phyloP scores from a whole-genome alignment of 164 flowering plant genomes.

The Magnolia kwangsiensis region DNA sequence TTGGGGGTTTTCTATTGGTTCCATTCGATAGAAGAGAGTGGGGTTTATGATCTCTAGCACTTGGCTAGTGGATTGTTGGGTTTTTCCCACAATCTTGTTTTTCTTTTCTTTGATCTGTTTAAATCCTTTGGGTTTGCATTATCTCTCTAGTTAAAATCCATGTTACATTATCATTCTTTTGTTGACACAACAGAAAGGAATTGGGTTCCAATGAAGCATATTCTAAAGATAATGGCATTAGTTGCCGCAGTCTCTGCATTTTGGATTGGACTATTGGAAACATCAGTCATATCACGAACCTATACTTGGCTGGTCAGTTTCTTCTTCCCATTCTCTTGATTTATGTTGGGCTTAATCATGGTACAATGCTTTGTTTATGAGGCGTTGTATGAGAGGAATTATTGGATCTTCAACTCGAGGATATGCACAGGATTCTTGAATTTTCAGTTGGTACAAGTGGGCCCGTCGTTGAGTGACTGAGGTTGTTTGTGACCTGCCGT shows the following conservation, averaged over 20 bases:
- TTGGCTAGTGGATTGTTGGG: too few relatives aligned
- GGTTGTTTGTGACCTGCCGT: background rate
- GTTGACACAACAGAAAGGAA: too few relatives aligned
- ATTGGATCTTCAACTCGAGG: background rate
- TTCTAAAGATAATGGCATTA: conserved; percentile 64
- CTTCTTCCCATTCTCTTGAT: background rate
- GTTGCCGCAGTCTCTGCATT: conserved; percentile 59
- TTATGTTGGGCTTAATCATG: background rate
- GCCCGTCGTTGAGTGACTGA: background rate
- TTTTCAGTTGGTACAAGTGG: background rate
- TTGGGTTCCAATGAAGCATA: conserved; percentile 60
- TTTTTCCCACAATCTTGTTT: too few relatives aligned
- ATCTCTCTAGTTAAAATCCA: too few relatives aligned
- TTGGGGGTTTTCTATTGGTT: too few relatives aligned
- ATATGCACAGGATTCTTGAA: background rate
- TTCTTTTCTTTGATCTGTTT: too few relatives aligned
- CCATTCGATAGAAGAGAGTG: too few relatives aligned
- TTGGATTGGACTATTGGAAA: conserved; percentile 72
- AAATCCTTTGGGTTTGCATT: too few relatives aligned
- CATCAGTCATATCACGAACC: conserved; percentile 54
- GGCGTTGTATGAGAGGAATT: background rate
- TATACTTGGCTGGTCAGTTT: conserved; percentile 76
- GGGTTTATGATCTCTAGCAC: too few relatives aligned
- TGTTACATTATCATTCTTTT: background rate
- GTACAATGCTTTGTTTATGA: background rate